These are phyloP conservation scores for Aspergillus bridgeri DNA, from an alignment of 495 filamentous ascomycete genomes.

Conservation along the genomic window DNA sequence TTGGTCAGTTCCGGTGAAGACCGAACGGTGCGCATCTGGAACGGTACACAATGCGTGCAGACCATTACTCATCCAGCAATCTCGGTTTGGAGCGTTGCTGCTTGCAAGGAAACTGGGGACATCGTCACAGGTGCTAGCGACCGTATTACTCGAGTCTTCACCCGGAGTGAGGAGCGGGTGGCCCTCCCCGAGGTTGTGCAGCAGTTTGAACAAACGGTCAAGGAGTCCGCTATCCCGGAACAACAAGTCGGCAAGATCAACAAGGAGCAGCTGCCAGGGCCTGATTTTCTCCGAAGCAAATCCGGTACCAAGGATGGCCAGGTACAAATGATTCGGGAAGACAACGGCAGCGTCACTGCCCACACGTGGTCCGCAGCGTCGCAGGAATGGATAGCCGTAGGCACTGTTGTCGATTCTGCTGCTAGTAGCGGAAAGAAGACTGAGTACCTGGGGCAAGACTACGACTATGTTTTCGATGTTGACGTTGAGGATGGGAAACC, in stretches of 20 bases:
- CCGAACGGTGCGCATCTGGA: constrained; percentile 87
- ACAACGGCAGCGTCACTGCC: constrained; percentile 72
- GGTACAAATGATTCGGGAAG: constrained; percentile 82
- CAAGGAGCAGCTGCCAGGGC: constrained; percentile 84
- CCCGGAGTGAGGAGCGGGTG: constrained; percentile 62
- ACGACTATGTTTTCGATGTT: constrained; percentile 97
- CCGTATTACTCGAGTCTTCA: constrained; percentile 81
- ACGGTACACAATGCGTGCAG: constrained; percentile 75
- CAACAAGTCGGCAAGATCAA: constrained; percentile 78
- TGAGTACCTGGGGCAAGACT: constrained; percentile 78
- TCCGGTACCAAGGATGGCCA: constrained; percentile 91
- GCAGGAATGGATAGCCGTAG: constrained; percentile 77
- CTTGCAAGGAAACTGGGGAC: constrained; percentile 76
- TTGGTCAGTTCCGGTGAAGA: constrained; percentile 92
- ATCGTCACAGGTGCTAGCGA: constrained; percentile 93
- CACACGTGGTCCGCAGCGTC: constrained; percentile 72
- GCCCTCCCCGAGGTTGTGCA: constrained; percentile 57
- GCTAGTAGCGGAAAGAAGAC: constrained; percentile 75
- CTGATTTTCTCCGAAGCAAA: constrained; percentile 75
- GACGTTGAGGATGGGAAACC: constrained; percentile 96
- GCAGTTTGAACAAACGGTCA: constrained; percentile 77
- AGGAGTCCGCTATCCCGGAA: constrained; percentile 78
- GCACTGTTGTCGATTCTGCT: constrained; percentile 87
- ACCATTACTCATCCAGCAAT: constrained; percentile 97
- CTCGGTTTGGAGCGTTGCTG: constrained; percentile 90